These are phyloP conservation scores for Mucor sp. DNA, from an alignment of 371 early-diverging fungal species.

Conservation along the genomic window DNA sequence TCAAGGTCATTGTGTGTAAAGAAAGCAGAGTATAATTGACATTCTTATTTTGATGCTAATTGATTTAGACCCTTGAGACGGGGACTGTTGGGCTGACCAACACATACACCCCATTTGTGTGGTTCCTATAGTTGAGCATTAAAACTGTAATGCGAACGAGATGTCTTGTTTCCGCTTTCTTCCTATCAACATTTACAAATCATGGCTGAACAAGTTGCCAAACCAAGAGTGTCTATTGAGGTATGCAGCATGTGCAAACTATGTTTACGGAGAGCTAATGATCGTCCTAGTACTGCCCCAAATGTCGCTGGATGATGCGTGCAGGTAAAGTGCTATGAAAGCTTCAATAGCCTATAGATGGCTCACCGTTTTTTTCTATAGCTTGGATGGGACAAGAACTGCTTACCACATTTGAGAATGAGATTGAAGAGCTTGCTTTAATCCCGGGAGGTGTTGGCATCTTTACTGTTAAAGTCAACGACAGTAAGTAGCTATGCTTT, in stretches of 20 bases:
- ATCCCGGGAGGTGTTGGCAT: slow-evolving; percentile 66
- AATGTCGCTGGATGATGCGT: slow-evolving; percentile 51
- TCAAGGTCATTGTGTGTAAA: not conserved
- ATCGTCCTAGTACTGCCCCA: slow-evolving; percentile 40
- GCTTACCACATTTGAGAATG: slow-evolving; percentile 64
- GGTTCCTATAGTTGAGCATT: not conserved
- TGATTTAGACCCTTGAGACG: not conserved
- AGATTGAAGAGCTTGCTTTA: slow-evolving; percentile 66
- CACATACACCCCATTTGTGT: not conserved
- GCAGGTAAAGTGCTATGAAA: slow-evolving; percentile 28
- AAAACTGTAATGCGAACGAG: not conserved
- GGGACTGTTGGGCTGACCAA: not conserved
- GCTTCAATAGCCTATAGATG: not conserved
- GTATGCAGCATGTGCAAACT: not conserved
- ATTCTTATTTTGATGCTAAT: not conserved
- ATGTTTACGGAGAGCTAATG: no score
- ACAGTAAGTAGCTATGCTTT: slow-evolving; percentile 38
- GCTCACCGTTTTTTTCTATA: not conserved
- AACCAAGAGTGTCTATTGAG: not conserved
- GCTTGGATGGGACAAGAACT: slow-evolving; percentile 78
- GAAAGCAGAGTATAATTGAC: not conserved
- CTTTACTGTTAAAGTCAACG: slow-evolving; percentile 61
- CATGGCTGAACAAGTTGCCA: not conserved
- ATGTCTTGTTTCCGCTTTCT: not conserved
- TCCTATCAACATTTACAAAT: not conserved